Evolutionary conservation across 176 grass and related monocot species (phyloP), one percentile per base, ranked within the genome.

Genomic region (Stipa capillata): DNA sequence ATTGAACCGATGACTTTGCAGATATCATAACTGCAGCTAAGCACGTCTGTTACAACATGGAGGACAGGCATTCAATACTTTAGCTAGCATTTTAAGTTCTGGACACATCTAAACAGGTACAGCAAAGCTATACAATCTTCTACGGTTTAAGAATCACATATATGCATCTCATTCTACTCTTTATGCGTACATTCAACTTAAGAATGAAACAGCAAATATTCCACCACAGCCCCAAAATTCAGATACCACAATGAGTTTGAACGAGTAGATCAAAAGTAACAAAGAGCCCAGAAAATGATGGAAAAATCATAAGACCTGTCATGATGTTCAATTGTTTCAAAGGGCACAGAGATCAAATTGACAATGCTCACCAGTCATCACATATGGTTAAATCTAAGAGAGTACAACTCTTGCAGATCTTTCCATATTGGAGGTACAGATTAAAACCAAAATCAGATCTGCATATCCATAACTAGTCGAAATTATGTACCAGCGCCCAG

Each of bases 401-500:
- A 72, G 69, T 36, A 80, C 15, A 89, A 20, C 1, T 53, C 34
- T 37, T 28, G 34, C 42, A 79, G 60, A 68, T 53, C 15, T 68
- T 61, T n/a, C 60, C 69, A 80, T 61, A 85, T 53, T 63, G 8
- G 25, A 77, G 54, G 53, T 53, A 69, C 69, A 58, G 5, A 67
- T 14, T 34, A 33, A 20, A 55, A 56, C 40, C 62, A 58, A 83
- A 65, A 66, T 17, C 2, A 65, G 67, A 88, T 88, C 53, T 60
- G 35, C 39, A 59, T 49, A 51, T 52, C 28, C 45, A 72, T 51
- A 64, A 14, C 41, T 79, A 60, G 7, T 64, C 67, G 13, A 59
- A 72, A 53, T 57, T 65, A 73, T 72, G 55, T 24, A 87, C 27
- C 44, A 76, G 14, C 7, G 15, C 83, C 27, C 44, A 76, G 14